These are phyloP conservation scores for Chlorella variabilis DNA, from an alignment of 163 green algal species.

Conservation along the genomic window DNA sequence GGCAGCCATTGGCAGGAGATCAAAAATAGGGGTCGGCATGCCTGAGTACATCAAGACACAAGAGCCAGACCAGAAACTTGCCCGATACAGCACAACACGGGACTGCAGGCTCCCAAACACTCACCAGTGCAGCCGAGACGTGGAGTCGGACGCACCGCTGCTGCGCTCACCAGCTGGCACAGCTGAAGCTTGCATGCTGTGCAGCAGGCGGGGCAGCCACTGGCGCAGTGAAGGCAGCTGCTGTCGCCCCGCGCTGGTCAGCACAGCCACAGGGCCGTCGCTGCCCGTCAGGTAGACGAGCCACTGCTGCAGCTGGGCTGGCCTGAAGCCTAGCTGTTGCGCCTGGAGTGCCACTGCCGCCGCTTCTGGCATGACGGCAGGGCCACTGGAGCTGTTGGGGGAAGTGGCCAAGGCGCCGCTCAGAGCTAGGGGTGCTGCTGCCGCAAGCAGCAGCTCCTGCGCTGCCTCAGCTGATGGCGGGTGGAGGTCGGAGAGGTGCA, in stretches of 20 bases:
- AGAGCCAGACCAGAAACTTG: too few species aligned
- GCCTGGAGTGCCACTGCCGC: constrained; percentile 44
- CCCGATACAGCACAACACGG: too few species aligned
- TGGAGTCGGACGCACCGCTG: too few species aligned
- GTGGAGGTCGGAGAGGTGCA: background rate
- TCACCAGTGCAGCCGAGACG: too few species aligned
- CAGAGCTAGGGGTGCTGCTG: constrained; percentile 1
- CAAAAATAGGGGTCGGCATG: too few species aligned
- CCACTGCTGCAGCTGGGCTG: constrained; percentile 57
- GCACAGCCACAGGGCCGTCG: background rate
- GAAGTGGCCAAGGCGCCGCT: background rate
- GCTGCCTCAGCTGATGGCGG: background rate
- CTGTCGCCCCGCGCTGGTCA: background rate
- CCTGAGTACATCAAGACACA: too few species aligned
- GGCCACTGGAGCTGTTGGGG: background rate
- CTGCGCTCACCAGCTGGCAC: too few species aligned
- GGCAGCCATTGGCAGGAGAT: too few species aligned
- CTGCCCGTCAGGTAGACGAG: constrained; percentile 52
- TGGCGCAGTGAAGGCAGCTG: constrained; percentile 11
- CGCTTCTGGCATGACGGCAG: background rate
- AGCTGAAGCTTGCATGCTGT: constrained; percentile 33
- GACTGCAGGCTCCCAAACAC: too few species aligned
- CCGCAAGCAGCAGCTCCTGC: constrained; percentile 11
- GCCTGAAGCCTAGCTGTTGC: constrained; percentile 49
- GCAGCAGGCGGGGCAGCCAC: constrained; percentile 36